Evolutionary conservation across 148 eudicot species (phyloP).

Genomic region (Polygonum aviculare): DNA sequence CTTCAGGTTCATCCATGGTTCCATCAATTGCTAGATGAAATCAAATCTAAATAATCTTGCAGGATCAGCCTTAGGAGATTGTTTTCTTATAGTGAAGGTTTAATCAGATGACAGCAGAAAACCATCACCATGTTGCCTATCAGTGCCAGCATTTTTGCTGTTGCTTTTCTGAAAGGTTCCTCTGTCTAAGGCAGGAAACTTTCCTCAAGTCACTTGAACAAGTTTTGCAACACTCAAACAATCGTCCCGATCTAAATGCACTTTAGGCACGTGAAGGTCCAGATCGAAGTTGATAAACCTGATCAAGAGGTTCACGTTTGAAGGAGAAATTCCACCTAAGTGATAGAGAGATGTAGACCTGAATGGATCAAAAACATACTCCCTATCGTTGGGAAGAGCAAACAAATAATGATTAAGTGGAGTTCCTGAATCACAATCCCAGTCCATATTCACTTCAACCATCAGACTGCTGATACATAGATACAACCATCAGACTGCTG

Average conservation of each 20-base stretch:
- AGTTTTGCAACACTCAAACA: constrained; percentile 49
- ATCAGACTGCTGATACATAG: constrained; percentile 53
- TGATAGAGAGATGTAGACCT: constrained; percentile 91
- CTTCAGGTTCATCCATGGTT: too few species aligned
- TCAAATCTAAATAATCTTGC: constrained; percentile 76
- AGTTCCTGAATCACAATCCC: constrained; percentile 93
- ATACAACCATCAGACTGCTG: constrained; percentile 93
- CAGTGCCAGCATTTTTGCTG: constrained; percentile 28
- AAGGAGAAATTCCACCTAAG: constrained; percentile 68
- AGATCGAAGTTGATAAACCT: constrained; percentile 92
- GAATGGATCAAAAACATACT: constrained; percentile 75
- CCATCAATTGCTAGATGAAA: too few species aligned
- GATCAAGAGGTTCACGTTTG: constrained; percentile 84
- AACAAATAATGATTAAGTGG: constrained; percentile 90
- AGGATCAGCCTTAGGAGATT: constrained; percentile 92
- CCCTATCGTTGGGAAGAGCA: constrained; percentile 88
- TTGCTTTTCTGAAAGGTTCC: constrained; percentile 36
- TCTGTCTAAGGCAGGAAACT: constrained; percentile 66
- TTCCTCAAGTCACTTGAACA: constrained; percentile 67
- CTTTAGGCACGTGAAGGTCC: constrained; percentile 92
- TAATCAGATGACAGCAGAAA: constrained; percentile 89
- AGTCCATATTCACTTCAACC: constrained; percentile 86
- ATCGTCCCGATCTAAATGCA: constrained; percentile 57
- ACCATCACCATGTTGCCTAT: constrained; percentile 88
- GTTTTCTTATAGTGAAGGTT: constrained; percentile 89